Conservation (phyloP, 495 filamentous ascomycete species). For the Endocarpon pusillum region DNA sequence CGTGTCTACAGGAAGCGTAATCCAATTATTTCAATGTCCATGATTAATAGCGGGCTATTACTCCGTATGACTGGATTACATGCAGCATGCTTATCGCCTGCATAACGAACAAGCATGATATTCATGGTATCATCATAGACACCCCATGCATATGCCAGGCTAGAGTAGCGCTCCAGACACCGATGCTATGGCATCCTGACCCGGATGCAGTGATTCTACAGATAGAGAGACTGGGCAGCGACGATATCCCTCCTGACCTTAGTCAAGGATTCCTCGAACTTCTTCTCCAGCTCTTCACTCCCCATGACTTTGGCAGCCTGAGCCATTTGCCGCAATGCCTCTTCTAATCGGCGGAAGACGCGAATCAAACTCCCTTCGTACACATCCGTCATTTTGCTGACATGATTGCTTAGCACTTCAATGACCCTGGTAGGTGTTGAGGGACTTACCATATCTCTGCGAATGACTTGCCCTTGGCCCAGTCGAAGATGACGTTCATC, state of each 20-base stretch:
- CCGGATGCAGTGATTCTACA: too few species aligned
- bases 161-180: too few species aligned
- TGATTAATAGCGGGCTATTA: too few species aligned
- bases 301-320: constrained; percentile 96
- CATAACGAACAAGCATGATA: too few species aligned
- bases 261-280: constrained; percentile 65
- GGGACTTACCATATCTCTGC: constrained; percentile 77
- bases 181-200: not conserved
- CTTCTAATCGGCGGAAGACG: constrained; percentile 86
- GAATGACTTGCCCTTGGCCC: constrained; percentile 85
- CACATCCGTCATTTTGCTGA: constrained; percentile 91
- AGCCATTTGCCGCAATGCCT: constrained; percentile 93
- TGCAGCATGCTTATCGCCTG: not conserved
- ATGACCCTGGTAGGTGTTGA: not conserved
- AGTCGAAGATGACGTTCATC: constrained; percentile 91
- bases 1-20: too few species aligned
- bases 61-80: too few species aligned
- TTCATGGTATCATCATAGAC: too few species aligned
- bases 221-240: constrained; percentile 77
- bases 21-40: too few species aligned
- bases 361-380: constrained; percentile 94
- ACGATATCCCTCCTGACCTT: constrained; percentile 88
- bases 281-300: constrained; percentile 75
- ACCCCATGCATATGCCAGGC: too few species aligned
- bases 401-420: not conserved